A percentile compares a stretch with the other conserved stretches of the same genome.
phyloP scores from a whole-genome alignment of 129 eudicot species.

The Chrysanthemum lavandulifolium region DNA sequence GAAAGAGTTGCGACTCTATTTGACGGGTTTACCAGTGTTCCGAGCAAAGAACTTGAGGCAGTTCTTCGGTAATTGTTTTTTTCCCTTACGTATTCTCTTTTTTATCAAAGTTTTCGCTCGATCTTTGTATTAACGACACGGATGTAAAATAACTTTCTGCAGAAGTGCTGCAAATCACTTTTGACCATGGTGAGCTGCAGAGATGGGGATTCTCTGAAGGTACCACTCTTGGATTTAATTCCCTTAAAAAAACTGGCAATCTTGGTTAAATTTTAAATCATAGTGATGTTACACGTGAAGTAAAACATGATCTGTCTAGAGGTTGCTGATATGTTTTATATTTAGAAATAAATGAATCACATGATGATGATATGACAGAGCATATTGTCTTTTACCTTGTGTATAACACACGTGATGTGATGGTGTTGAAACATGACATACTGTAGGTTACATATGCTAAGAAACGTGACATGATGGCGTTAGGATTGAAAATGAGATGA shows the following conservation, averaged over 20 bases:
- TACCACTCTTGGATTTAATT: slow-evolving; percentile 23
- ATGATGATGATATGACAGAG: neutral
- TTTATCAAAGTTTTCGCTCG: neutral
- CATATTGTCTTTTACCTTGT: neutral
- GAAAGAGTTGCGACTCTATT: slow-evolving; percentile 78
- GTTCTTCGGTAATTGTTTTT: slow-evolving; percentile 54
- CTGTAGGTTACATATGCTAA: neutral
- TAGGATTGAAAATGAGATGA: slow-evolving; percentile 8
- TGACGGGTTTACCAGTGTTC: slow-evolving; percentile 54
- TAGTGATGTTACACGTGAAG: slow-evolving; percentile 11
- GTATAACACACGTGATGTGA: neutral
- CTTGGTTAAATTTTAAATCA: neutral
- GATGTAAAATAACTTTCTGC: slow-evolving; percentile 25
- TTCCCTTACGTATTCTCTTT: neutral
- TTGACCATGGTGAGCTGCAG: slow-evolving; percentile 61
- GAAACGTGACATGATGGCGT: neutral
- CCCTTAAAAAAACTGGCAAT: neutral
- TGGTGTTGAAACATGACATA: neutral
- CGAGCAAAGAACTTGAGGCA: slow-evolving; percentile 80
- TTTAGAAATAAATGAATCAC: neutral
- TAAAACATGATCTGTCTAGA: neutral
- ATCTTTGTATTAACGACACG: slow-evolving; percentile 1
- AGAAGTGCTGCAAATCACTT: slow-evolving; percentile 71
- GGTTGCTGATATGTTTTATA: slow-evolving; percentile 14
- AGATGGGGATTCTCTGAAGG: slow-evolving; percentile 61